Evolutionary conservation across 2,329 filamentous ascomycete species (phyloP).

Genomic region (Penicillium sp.): DNA sequence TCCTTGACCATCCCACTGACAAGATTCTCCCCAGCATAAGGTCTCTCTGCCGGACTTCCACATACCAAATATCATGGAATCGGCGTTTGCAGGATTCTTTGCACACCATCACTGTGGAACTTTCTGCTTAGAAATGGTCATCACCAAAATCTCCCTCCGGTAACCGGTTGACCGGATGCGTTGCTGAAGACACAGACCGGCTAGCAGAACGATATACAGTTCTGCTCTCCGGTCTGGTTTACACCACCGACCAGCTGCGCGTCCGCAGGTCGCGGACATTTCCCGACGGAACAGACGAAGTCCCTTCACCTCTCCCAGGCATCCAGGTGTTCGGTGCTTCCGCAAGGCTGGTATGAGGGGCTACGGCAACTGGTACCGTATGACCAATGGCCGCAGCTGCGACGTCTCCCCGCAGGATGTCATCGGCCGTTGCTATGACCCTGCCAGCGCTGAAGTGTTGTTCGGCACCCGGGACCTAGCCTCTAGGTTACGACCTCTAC

Average conservation of each 20-base stretch:
- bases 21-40: slow-evolving; percentile 22
- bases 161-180: slow-evolving; percentile 48
- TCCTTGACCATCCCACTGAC: slow-evolving; percentile 15
- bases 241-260: slow-evolving; percentile 32
- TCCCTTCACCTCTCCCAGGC: slow-evolving; percentile 24
- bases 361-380: slow-evolving; percentile 53
- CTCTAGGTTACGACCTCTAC: slow-evolving; percentile 46
- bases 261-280: not conserved
- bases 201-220: slow-evolving; percentile 46
- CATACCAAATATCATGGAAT: too few species aligned
- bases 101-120: too few species aligned
- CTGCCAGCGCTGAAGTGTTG: slow-evolving; percentile 47
- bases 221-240: too few species aligned
- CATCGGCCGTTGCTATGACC: slow-evolving; percentile 54
- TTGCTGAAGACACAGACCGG: slow-evolving; percentile 46
- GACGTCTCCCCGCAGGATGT: slow-evolving; percentile 51
- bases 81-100: too few species aligned
- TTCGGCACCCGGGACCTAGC: slow-evolving; percentile 39
- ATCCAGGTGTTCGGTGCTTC: slow-evolving; percentile 37
- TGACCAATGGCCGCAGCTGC: slow-evolving; percentile 43
- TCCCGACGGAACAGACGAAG: not conserved
- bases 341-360: slow-evolving; percentile 41
- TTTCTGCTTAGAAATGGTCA: too few species aligned
- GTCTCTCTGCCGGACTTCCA: too few species aligned
- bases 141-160: slow-evolving; percentile 54